Base-by-base conservation (phyloP, 2,329 filamentous ascomycete genomes). In the Nigrospora sphaerica region DNA sequence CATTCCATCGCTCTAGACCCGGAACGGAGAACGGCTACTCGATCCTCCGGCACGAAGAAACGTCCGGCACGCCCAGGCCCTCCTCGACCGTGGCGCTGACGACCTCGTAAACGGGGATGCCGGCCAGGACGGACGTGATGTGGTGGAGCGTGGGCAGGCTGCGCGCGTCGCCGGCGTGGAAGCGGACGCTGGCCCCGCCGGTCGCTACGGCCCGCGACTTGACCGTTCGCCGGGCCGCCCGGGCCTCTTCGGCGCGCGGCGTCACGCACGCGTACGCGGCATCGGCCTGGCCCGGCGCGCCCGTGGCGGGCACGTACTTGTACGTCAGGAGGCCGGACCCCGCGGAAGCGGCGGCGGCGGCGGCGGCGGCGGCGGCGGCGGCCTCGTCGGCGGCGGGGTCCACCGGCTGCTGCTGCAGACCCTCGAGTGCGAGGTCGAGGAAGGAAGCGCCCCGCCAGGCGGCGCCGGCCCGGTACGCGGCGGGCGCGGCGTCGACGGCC, bases 61-160 rank as follows among this genome's bases (percentile, higher is more conserved):
- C 63, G 54, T 77, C 74, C 6, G 70, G 67, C 1, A 78, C 76
- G 0, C 78, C 78, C 13, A 57, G 62, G 0, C 77, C 78, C 52
- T 78, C 71, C 0, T 77, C 73, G 2, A 82, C 63, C 61, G 76
- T 80, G 1, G 71, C 78, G 32, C 71, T 65, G 3, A 83, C 62
- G 35, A 83, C 59, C 46, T 74, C 72, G 53, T 77, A 81, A 2
- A 82, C 59, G 0, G 79, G 80, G 5, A 85, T 65, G 51, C 79
- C 74, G 1, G 70, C 70, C 46, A 83, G 58, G 13, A 70, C 64
- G 17, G 63, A 60, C 6, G 78, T 63, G 10, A 85, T 62, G 55
- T 83, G 76, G 54, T 84, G 78, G 44, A 84, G 61, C 3, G 80
- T 85, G 0, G 81, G 81, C 48, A 84, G 57, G 5, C 61, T 64